Evolutionary conservation across 306 rosid species (phyloP), one percentile per base, ranked within the genome.

Genomic region (Hippophae gyantsensis): DNA sequence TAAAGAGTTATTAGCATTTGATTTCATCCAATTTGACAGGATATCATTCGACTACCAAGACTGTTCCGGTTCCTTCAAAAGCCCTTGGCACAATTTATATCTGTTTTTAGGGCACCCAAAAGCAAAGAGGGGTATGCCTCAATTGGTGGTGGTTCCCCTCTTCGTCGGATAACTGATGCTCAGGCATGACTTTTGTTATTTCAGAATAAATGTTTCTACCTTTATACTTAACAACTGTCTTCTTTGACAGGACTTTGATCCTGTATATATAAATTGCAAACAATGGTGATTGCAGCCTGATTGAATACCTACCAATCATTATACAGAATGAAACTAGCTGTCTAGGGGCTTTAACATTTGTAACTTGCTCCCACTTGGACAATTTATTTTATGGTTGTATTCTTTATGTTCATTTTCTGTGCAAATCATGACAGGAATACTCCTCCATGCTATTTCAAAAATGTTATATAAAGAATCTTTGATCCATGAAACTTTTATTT

Each of bases 81-180:
- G 80, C 97, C 97, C 61, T 65, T 90, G 81, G 97, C 97, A 66
- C 86, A 82, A 61, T 87, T 90, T 52, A 84, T 90, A 62, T 90
- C 97, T 52, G 81, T 72, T 77, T 45, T 74, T 58, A 81, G 97
- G 71, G 95, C 95, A 40, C 90, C 97, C 3, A 90, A 90, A 80
- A 87, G 95, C 83, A 90, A 80, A 79, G 97, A 90, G 77, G 97
- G 97, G 64, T 90, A 90, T 69, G 97, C 97, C 56, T 76, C 97
- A 55, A 90, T 90, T 72, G 97, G 97, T 26, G 97, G 97, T 49
- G 97, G 97, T 65, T 90, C 97, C 73, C 97, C 95, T 70, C 84
- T 90, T 53, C 85, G 95, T 56, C 79, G 74, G 13, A 87, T 90
- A 56, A 90, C 97, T 64, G 94, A 90, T 73, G 94, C 82, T 18